These are phyloP conservation scores for Fusarium irregulare DNA, from an alignment of 2,329 filamentous ascomycete genomes.

Conservation along the genomic window DNA sequence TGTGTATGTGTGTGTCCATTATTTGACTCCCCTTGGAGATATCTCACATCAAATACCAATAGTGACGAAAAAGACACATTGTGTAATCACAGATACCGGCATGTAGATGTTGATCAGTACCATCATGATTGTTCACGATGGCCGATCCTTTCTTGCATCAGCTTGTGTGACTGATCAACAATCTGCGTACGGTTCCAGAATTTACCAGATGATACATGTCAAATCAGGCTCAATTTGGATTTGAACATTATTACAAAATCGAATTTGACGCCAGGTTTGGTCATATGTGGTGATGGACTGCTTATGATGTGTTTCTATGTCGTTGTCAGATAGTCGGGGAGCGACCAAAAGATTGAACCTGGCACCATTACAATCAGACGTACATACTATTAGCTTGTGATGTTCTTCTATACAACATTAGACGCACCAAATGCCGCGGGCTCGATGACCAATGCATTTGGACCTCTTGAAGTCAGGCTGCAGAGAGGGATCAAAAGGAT, in stretches of 20 bases:
- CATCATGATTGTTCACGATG: conserved; percentile 1
- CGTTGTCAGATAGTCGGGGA: conserved; percentile 3
- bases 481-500: not conserved
- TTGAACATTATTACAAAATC: not conserved
- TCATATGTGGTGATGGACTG: conserved; percentile 20
- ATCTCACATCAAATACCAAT: not conserved
- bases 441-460: not conserved
- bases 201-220: not conserved
- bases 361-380: not conserved
- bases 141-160: conserved; percentile 9
- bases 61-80: not conserved
- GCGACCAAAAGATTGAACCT: not conserved
- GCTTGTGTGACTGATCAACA: not conserved
- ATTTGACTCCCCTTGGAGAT: conserved; percentile 1
- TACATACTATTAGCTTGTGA: not conserved
- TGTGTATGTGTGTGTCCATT: not conserved
- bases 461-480: not conserved
- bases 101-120: conserved; percentile 9
- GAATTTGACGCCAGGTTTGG: conserved; percentile 11
- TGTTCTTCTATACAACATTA: not conserved
- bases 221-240: not conserved
- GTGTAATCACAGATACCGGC: not conserved
- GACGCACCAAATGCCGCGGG: not conserved
- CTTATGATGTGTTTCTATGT: not conserved
- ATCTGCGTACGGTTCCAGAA: not conserved